phyloP scores from a whole-genome alignment of 2,329 filamentous ascomycete species.

The Sclerotinia spermophila region DNA sequence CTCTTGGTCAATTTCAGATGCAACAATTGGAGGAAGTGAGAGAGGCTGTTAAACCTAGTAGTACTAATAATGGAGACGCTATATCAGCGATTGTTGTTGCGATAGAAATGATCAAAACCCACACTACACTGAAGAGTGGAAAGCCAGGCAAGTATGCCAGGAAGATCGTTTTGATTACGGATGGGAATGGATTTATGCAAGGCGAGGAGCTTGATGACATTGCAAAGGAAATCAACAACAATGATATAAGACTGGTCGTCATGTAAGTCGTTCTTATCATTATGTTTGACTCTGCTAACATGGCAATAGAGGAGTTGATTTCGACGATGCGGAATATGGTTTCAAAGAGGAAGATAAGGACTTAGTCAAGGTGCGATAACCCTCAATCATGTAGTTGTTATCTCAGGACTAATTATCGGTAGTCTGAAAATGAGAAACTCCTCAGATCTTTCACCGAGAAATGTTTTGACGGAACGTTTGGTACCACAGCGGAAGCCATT shows the following conservation, averaged over 20 bases:
- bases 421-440: constrained; percentile 68
- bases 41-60: constrained; percentile 61
- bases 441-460: constrained; percentile 63
- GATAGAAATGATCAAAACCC: constrained; percentile 76
- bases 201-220: constrained; percentile 65
- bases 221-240: constrained; percentile 66
- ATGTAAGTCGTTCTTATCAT: constrained; percentile 53
- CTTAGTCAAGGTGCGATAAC: constrained; percentile 54
- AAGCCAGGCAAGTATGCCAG: constrained; percentile 67
- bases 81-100: constrained; percentile 85
- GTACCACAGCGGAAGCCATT: constrained; percentile 83
- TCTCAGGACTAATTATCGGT: constrained; percentile 25
- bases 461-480: constrained; percentile 67
- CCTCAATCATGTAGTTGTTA: background rate
- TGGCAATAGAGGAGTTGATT: constrained; percentile 72
- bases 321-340: constrained; percentile 85
- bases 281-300: constrained; percentile 28
- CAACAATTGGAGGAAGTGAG: constrained; percentile 64
- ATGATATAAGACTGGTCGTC: constrained; percentile 73
- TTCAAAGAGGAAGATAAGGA: constrained; percentile 90
- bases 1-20: constrained; percentile 58
- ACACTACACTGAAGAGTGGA: constrained; percentile 61
- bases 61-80: constrained; percentile 70
- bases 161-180: constrained; percentile 80
- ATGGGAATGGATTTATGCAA: constrained; percentile 72